Base-by-base conservation (phyloP, 371 early-diverging fungal species). In the Parasitella parasitica region DNA sequence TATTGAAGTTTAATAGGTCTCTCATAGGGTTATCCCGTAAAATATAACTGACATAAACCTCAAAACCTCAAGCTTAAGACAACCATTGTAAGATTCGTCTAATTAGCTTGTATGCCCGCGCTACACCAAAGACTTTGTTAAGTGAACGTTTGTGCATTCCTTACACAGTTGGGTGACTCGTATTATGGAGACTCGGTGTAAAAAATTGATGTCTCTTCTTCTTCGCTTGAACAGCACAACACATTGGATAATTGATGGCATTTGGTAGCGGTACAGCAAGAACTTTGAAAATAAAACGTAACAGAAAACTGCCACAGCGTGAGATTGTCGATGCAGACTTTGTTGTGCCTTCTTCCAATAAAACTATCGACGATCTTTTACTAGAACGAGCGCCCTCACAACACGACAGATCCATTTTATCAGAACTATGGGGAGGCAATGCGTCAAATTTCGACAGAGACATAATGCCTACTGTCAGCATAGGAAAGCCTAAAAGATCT, bases 311-410 rank as follows among this genome's bases (percentile, higher is more conserved):
- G 36, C 66, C 66, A 0, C 39, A 26, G 16, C 38, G 50, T 24
- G 50, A 50, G 6, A 43, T 66, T 20, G 8, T 66, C 2, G 66
- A 61, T 43, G 27, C 55, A 15, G 66, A 61, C 2, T 61, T 56
- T 27, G 52, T 56, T 9, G 36, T 56, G 5, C 52, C 59, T n/a
- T 22, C 30, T 15, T 24, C 52, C 6, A 8, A 36, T 3, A 30
- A 26, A 6, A 24, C 24, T 2, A 50, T 51, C 27, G 63, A 63
- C 27, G 51, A 55, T 37, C 32, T 56, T 0, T 16, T 63, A 9
- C n/a, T 63, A 0, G 15, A 50, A 0, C 37, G 32, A n/a, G 15
- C 38, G 16, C 63, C 63, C 12, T 63, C 63, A 5, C 37, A 63
- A 30, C 50, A 57, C 16, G 66, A 60, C 50, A 48, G 54, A 20